These are phyloP conservation scores for Podospora conica DNA, from an alignment of 495 filamentous ascomycete species.

Conservation along the genomic window DNA sequence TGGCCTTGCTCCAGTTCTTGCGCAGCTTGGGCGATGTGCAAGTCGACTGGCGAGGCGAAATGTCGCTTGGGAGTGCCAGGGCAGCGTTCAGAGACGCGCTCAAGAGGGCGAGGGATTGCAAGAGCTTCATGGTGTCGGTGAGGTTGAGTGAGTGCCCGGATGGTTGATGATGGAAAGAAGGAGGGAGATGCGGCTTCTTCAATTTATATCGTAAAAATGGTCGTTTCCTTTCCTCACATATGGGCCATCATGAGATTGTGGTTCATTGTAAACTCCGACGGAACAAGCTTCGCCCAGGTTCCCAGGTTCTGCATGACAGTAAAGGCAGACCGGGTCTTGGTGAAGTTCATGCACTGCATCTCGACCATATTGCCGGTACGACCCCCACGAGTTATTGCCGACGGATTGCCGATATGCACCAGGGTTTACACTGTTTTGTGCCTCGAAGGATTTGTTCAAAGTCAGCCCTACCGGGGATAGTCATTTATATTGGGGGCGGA, in stretches of 20 bases:
- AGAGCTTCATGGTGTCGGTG: background rate
- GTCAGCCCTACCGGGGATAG: background rate
- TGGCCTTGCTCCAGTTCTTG: constrained; percentile 6
- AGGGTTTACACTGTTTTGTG: background rate
- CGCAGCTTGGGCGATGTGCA: constrained; percentile 5
- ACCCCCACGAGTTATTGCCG: too few relatives aligned
- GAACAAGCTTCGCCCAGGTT: background rate
- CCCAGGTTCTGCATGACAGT: background rate
- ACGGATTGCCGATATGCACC: too few relatives aligned
- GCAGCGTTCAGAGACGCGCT: background rate
- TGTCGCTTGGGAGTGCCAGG: background rate
- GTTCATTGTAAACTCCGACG: background rate
- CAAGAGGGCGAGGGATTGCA: background rate
- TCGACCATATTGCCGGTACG: background rate
- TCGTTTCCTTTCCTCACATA: background rate
- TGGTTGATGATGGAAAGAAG: background rate
- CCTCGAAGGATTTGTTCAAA: background rate
- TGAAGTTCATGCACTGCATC: background rate
- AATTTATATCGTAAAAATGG: background rate
- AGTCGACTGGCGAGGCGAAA: background rate
- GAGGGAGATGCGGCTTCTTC: background rate
- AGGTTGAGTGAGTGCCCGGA: background rate
- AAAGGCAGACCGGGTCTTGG: background rate
- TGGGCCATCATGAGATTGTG: background rate
- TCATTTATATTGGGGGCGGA: background rate